Evolutionary conservation across 768 basidiomycete species (phyloP).

Genomic region (Phylloporus scabripes): DNA sequence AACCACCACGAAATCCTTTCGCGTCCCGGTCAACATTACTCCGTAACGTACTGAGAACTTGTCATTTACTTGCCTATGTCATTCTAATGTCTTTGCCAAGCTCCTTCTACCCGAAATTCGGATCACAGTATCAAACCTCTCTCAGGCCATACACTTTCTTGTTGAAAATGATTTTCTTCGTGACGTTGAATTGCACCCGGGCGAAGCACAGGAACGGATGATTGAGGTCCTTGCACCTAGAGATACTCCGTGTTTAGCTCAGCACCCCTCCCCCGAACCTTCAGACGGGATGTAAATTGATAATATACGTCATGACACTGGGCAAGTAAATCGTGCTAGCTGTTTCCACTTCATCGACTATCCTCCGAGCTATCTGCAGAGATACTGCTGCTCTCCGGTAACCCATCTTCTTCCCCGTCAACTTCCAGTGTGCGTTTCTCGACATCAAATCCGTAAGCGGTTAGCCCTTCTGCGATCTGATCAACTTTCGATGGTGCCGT

Average conservation of each 20-base stretch:
- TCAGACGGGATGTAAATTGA: background rate
- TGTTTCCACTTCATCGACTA: slow-evolving; percentile 6
- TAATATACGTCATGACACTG: background rate
- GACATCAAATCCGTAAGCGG: slow-evolving; percentile 68
- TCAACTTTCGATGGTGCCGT: slow-evolving; percentile 78
- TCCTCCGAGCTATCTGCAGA: slow-evolving; percentile 30
- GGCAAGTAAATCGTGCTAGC: background rate
- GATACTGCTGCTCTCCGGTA: slow-evolving; percentile 27
- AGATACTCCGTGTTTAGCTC: background rate
- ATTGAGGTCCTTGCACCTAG: slow-evolving; percentile 53
- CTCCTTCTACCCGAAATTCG: slow-evolving; percentile 81
- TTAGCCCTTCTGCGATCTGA: slow-evolving; percentile 61
- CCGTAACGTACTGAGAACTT: slow-evolving; percentile 55
- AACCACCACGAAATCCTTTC: slow-evolving; percentile 58
- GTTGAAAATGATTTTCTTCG: slow-evolving; percentile 85
- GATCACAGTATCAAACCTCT: slow-evolving; percentile 84
- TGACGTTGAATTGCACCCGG: slow-evolving; percentile 74
- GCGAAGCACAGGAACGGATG: slow-evolving; percentile 59
- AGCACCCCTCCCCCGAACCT: background rate
- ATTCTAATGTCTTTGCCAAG: slow-evolving; percentile 35
- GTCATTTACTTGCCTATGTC: background rate
- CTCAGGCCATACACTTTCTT: slow-evolving; percentile 86
- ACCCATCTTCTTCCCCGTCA: slow-evolving; percentile 48
- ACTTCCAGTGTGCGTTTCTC: slow-evolving; percentile 64
- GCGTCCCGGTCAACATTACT: slow-evolving; percentile 64